phyloP scores from a whole-genome alignment of 2,329 filamentous ascomycete genomes.

The Thermomyces lanuginosus region DNA sequence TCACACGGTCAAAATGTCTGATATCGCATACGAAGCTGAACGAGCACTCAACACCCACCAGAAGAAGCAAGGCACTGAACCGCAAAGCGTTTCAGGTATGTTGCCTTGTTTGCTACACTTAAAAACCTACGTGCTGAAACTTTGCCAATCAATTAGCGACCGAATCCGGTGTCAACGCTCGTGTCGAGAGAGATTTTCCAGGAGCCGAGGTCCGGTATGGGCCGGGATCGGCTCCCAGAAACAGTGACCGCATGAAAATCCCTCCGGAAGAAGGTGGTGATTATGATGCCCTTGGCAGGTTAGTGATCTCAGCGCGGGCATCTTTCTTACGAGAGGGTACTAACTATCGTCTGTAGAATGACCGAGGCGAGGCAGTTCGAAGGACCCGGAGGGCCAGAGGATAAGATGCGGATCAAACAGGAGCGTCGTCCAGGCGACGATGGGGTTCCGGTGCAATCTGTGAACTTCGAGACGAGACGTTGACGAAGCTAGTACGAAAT shows the following conservation, averaged over 20 bases:
- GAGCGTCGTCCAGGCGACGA: constrained; percentile 8
- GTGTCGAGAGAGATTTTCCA: constrained; percentile 22
- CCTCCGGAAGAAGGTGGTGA: constrained; percentile 27
- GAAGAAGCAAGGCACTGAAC: constrained; percentile 23
- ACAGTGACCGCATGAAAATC: constrained; percentile 24
- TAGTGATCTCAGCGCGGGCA: constrained; percentile 9
- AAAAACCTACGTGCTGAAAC: constrained; percentile 2
- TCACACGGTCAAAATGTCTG: too few species aligned
- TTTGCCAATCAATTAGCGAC: constrained; percentile 14
- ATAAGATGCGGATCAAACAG: constrained; percentile 14
- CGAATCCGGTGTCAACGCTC: constrained; percentile 28
- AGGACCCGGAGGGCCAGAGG: constrained; percentile 20
- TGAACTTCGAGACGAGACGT: constrained; percentile 5
- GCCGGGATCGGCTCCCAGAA: constrained; percentile 16
- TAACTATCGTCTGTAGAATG: constrained; percentile 11
- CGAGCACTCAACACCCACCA: constrained; percentile 25
- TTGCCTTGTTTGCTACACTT: neutral
- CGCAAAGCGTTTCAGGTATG: constrained; percentile 25
- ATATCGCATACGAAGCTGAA: constrained; percentile 19
- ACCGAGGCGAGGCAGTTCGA: constrained; percentile 22
- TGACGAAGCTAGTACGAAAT: too few species aligned
- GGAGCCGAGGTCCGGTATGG: constrained; percentile 23
- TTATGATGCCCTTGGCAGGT: constrained; percentile 23
- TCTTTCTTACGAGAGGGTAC: constrained; percentile 1
- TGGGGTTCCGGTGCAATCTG: constrained; percentile 6